Evolutionary conservation across 306 rosid genomes (phyloP).

Genomic region (Cyclanthera cordifolia): DNA sequence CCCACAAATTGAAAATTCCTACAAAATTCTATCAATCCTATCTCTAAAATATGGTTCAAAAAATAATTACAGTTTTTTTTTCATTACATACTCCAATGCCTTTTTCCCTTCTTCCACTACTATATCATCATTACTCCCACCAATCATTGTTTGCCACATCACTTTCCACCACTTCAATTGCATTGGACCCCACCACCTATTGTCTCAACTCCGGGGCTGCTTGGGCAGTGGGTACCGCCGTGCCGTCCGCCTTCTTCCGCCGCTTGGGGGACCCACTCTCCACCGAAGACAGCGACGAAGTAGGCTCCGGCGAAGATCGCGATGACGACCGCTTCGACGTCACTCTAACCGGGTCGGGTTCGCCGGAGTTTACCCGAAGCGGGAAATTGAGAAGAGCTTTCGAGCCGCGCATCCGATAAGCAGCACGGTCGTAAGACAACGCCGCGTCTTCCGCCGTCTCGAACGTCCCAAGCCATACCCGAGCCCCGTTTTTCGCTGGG

Average conservation of each 20-base stretch:
- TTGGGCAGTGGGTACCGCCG: not conserved
- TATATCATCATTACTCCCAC: not conserved
- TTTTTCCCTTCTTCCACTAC: not conserved
- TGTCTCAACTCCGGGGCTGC: not conserved
- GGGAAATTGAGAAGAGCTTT: constrained; percentile 51
- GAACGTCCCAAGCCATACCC: constrained; percentile 62
- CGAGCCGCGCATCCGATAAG: constrained; percentile 56
- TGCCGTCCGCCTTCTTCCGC: constrained; percentile 20
- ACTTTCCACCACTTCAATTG: constrained; percentile 7
- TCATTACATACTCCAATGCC: not conserved
- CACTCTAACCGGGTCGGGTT: constrained; percentile 52
- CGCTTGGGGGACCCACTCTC: constrained; percentile 25
- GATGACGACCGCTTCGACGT: constrained; percentile 25
- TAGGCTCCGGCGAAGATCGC: constrained; percentile 21
- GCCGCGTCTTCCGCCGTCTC: constrained; percentile 66
- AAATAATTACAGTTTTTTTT: constrained; percentile 2
- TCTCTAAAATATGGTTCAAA: not conserved
- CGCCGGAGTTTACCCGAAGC: constrained; percentile 43
- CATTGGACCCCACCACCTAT: not conserved
- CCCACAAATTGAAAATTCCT: not conserved
- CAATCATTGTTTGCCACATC: constrained; percentile 10
- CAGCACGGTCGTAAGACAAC: constrained; percentile 55
- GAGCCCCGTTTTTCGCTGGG: constrained; percentile 52
- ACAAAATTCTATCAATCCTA: not conserved
- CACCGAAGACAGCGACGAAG: constrained; percentile 19